phyloP scores from a whole-genome alignment of 345 rosid species.

The Hirschfeldia incana region DNA sequence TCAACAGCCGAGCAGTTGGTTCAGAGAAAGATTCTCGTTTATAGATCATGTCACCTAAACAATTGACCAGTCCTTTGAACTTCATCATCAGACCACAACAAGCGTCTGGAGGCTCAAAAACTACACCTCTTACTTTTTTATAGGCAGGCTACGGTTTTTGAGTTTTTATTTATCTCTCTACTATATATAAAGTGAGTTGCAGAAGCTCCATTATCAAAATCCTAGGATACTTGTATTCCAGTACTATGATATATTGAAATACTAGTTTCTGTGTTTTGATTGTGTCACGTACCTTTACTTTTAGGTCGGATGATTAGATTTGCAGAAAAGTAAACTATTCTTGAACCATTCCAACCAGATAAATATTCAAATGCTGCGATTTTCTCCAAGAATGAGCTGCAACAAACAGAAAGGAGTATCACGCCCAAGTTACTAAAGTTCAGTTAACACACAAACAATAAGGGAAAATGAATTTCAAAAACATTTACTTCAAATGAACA shows the following conservation, averaged over 20 bases:
- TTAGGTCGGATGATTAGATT: background rate
- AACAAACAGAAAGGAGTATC: background rate
- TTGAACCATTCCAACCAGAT: background rate
- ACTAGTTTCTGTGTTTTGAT: background rate
- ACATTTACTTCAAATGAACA: slow-evolving; percentile 6
- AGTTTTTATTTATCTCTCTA: background rate
- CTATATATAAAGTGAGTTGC: background rate
- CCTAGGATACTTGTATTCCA: background rate
- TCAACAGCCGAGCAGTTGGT: background rate
- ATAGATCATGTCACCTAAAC: slow-evolving; percentile 9
- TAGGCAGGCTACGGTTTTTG: background rate
- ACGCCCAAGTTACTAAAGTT: background rate
- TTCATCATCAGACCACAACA: background rate
- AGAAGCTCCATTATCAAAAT: background rate
- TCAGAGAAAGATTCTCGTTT: background rate
- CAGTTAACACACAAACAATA: background rate
- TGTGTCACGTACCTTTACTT: background rate
- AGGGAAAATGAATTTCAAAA: background rate
- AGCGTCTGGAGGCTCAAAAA: background rate
- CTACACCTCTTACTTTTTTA: background rate
- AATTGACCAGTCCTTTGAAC: slow-evolving; percentile 1
- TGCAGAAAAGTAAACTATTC: background rate
- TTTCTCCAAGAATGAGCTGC: background rate
- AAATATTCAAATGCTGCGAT: background rate
- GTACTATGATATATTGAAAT: background rate